Base-by-base conservation (phyloP, 805 yeast species). In the Teunomyces barrocoloradensis region DNA sequence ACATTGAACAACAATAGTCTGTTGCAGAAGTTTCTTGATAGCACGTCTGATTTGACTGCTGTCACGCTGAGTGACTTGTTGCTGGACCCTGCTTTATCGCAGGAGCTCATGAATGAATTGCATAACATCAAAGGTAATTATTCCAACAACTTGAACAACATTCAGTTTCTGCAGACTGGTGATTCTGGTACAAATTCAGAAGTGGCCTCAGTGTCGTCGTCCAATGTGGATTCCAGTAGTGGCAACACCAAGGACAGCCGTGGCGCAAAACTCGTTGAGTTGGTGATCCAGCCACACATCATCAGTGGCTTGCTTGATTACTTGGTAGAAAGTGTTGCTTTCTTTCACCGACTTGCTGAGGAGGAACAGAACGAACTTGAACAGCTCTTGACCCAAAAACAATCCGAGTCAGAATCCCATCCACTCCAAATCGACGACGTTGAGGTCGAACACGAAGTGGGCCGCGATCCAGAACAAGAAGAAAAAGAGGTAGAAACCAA, bases 231-330 rank as follows among this genome's bases (percentile, higher is more conserved):
- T 21, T 51, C 46, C 25, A 42, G 47, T 10, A 58, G 57, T 32
- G 53, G 53, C 29, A 55, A 44, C 38, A 53, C 56, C 38, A 71
- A 68, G 45, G 75, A 69, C 44, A 63, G 69, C 6, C 60, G 74
- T 28, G 70, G 73, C 5, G 64, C 65, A 34, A 85, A 86, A 60
- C 75, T 94, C 43, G 74, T 91, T 34, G 94, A 89, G 57, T 84
- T 84, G 57, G 72, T 94, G 46, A 77, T 92, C 52, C 88, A 87
- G 59, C 90, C 94, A 12, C 87, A 83, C 45, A 81, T 89, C 12
- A 64, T 92, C 50, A 77, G 74, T 44, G 80, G 81, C 47, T 75
- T 92, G 48, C 81, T 92, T 27, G 81, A 84, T 34, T 82, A 81
- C 56, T 78, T 90, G 36, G 81, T 82, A 30, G 68, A 66, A 13